Evolutionary conservation across 495 filamentous ascomycete species (phyloP).

Genomic region (Aspergillus cavernicola): DNA sequence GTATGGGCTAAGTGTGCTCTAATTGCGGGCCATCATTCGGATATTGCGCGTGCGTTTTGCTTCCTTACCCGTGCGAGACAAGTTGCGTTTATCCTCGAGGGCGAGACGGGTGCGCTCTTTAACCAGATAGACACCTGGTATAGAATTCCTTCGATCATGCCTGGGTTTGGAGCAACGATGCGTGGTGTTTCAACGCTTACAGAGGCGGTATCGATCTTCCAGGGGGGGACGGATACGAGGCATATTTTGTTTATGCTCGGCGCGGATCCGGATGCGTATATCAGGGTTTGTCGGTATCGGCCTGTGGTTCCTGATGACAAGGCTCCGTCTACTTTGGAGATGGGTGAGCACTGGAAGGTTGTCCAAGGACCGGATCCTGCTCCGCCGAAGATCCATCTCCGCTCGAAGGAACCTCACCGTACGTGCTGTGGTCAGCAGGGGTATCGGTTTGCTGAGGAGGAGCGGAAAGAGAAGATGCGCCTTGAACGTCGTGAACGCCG

Average conservation of each 20-base stretch:
- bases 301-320: not conserved
- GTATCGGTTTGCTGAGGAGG: not conserved
- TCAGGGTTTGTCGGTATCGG: slow-evolving; percentile 11
- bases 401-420: not conserved
- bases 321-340: not conserved
- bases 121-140: slow-evolving; percentile 8
- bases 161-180: slow-evolving; percentile 10
- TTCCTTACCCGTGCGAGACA: slow-evolving; percentile 11
- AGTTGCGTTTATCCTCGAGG: not conserved
- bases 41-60: slow-evolving; percentile 12
- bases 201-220: not conserved
- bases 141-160: not conserved
- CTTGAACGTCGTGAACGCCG: not conserved
- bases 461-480: not conserved
- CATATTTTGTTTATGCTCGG: slow-evolving; percentile 10
- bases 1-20: slow-evolving; percentile 15
- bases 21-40: slow-evolving; percentile 16
- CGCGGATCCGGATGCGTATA: slow-evolving; percentile 4
- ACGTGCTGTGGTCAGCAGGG: not conserved
- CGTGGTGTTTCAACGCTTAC: slow-evolving; percentile 2
- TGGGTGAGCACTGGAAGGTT: not conserved
- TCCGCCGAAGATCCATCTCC: not conserved
- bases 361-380: not conserved
- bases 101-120: not conserved
- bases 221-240: not conserved